Evolutionary conservation across 2,329 filamentous ascomycete genomes (phyloP).

Genomic region (Pseudogymnoascus sp.): DNA sequence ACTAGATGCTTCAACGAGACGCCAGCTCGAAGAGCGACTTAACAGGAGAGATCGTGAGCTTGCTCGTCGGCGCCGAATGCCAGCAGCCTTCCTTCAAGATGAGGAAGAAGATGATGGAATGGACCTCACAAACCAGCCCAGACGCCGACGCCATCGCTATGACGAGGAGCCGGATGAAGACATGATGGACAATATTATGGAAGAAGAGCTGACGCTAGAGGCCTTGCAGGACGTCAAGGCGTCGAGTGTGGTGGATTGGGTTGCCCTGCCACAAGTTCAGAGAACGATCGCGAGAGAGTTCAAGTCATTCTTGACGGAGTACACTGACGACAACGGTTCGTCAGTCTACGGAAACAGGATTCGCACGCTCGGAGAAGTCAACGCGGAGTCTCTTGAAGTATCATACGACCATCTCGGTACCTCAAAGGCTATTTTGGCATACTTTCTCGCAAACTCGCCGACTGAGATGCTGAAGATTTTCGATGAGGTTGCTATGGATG

Average conservation of each 20-base stretch:
- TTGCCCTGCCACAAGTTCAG: constrained; percentile 81
- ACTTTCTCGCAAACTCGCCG: constrained; percentile 91
- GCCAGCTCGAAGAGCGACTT: constrained; percentile 64
- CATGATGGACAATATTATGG: constrained; percentile 89
- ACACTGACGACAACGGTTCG: constrained; percentile 77
- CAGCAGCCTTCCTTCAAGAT: constrained; percentile 65
- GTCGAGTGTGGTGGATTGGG: constrained; percentile 88
- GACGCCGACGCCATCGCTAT: constrained; percentile 79
- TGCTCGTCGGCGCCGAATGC: constrained; percentile 56
- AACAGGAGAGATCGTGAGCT: constrained; percentile 68
- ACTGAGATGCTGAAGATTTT: constrained; percentile 95
- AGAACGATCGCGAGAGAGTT: constrained; percentile 93
- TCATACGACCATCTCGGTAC: constrained; percentile 88
- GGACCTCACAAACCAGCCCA: constrained; percentile 77
- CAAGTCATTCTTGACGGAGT: constrained; percentile 94
- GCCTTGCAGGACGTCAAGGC: constrained; percentile 90
- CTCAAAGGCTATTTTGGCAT: constrained; percentile 87
- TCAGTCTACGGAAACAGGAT: constrained; percentile 96
- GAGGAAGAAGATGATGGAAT: constrained; percentile 81
- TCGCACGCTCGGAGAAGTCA: constrained; percentile 90
- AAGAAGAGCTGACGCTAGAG: constrained; percentile 88
- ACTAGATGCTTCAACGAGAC: constrained; percentile 57
- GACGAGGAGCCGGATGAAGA: constrained; percentile 92
- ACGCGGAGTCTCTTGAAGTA: constrained; percentile 91
- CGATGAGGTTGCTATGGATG: constrained; percentile 93